Conservation (phyloP, 495 filamentous ascomycete genomes). For the Aspergillus steynii region DNA sequence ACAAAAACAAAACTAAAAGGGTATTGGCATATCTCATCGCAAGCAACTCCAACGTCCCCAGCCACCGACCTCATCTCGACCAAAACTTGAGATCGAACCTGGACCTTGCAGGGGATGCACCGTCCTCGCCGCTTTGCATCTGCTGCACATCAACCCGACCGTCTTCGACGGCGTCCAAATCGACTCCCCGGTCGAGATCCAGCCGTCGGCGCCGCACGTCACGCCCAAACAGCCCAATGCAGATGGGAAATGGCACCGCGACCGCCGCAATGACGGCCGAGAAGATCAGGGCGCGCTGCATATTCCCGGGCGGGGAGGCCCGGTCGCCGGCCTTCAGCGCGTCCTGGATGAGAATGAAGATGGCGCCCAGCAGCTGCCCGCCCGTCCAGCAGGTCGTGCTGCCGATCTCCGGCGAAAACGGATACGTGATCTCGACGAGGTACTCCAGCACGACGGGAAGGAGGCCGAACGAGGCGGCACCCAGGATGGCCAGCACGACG, state of each 20-base stretch:
- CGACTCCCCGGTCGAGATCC: conserved; percentile 50
- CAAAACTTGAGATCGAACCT: conserved; percentile 9
- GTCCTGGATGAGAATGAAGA: conserved; percentile 82
- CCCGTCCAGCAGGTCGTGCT: conserved; percentile 81
- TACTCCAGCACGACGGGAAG: conserved; percentile 86
- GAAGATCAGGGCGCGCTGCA: conserved; percentile 76
- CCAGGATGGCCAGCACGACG: conserved; percentile 65
- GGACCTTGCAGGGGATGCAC: neutral
- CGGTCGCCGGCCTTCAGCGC: conserved; percentile 64
- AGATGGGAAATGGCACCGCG: conserved; percentile 65
- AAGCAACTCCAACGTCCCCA: neutral
- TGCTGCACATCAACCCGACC: neutral
- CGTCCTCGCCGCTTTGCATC: neutral
- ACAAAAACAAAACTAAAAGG: neutral
- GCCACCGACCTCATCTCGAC: neutral
- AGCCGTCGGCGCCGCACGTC: conserved; percentile 56
- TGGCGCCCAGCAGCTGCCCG: conserved; percentile 67
- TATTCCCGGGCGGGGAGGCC: conserved; percentile 63
- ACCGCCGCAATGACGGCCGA: conserved; percentile 67
- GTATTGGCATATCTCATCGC: neutral
- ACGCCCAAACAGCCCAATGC: conserved; percentile 65
- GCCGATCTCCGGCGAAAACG: conserved; percentile 83
- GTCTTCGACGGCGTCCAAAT: conserved; percentile 19
- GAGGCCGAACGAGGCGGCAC: conserved; percentile 76
- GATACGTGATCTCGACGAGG: conserved; percentile 81